Evolutionary conservation across 129 eudicot species (phyloP), one percentile per base, ranked within the genome.

Genomic region (Flaveria trinervia): DNA sequence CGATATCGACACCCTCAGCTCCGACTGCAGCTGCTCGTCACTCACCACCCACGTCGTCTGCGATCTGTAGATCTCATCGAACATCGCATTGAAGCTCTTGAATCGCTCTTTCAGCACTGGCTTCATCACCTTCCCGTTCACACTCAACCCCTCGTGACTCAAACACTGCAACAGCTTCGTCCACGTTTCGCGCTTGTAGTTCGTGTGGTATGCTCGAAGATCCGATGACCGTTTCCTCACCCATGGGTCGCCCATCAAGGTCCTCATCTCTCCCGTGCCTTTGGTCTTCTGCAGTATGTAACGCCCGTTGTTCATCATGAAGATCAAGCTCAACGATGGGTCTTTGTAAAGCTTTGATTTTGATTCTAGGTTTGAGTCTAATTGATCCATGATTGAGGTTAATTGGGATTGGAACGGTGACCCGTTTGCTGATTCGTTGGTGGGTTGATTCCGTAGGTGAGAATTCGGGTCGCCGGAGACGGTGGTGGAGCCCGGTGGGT

Each of bases 21-120:
- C 97, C 25, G 97, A 92, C 75, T 88, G 96, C 23, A 92, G 87
- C 79, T 92, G 97, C 71, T 88, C 97, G 18, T 92, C 97, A 22
- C 90, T 82, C 30, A 92, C 87, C 48, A 92, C 87, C 97, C 97
- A 89, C 7, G 81, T 60, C 20, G 82, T 79, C 71, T 89, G 97
- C 1, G 93, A 81, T 81, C 80, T 86, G 72, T 84, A 85, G 51
- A 92, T 92, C 55, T 92, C 97, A 59, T 92, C 96, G 16, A 92
- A 92, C 96, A 87, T 77, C 0, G 87, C 80, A 52, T 89, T 92
- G 68, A 92, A 92, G 30, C 88, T 92, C 85, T 89, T 92, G 87
- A 92, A 92, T 43, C 89, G 75, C 72, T 92, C 97, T 75, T 92
- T 92, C n/a, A 92, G 22, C 11, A 84, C 84, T 2, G 97, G 97